These are phyloP conservation scores for Claviceps capensis DNA, from an alignment of 2,329 filamentous ascomycete species.

Conservation along the genomic window DNA sequence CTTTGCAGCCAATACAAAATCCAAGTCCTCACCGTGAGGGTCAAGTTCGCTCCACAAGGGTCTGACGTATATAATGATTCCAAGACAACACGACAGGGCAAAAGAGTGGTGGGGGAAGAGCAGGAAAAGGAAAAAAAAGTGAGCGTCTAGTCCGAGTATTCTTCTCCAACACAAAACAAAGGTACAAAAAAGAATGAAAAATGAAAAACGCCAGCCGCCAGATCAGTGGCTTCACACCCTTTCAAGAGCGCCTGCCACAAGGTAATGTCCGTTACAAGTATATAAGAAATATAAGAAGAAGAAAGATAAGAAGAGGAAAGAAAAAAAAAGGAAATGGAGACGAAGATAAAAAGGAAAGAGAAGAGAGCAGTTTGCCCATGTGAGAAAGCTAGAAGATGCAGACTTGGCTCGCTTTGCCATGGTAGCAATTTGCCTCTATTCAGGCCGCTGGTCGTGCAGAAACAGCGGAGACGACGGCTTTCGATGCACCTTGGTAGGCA, in stretches of 20 bases:
- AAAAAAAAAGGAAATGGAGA: not conserved
- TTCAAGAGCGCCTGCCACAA: conserved; percentile 1
- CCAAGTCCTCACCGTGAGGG: not conserved
- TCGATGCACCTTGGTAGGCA: not conserved
- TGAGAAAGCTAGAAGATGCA: not conserved
- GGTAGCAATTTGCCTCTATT: not conserved
- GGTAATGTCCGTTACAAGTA: conserved; percentile 1
- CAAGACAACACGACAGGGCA: not conserved
- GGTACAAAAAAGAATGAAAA: conserved; percentile 1
- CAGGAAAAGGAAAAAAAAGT: not conserved
- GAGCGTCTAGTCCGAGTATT: conserved; percentile 2
- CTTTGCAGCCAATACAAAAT: conserved; percentile 6
- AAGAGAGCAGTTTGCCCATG: not conserved
- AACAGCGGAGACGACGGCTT: not conserved
- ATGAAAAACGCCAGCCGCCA: conserved; percentile 3
- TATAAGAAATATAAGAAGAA: not conserved
- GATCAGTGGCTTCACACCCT: not conserved
- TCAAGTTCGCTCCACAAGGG: not conserved
- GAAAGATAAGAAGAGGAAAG: not conserved
- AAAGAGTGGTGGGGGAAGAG: not conserved
- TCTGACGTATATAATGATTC: not conserved
- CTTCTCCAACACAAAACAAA: conserved; percentile 6
- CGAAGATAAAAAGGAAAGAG: not conserved
- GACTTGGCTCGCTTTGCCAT: not conserved
- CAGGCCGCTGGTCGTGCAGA: not conserved